Evolutionary conservation across 306 rosid genomes (phyloP), one percentile per base, ranked within the genome.

Genomic region (Begonia loranthoides): DNA sequence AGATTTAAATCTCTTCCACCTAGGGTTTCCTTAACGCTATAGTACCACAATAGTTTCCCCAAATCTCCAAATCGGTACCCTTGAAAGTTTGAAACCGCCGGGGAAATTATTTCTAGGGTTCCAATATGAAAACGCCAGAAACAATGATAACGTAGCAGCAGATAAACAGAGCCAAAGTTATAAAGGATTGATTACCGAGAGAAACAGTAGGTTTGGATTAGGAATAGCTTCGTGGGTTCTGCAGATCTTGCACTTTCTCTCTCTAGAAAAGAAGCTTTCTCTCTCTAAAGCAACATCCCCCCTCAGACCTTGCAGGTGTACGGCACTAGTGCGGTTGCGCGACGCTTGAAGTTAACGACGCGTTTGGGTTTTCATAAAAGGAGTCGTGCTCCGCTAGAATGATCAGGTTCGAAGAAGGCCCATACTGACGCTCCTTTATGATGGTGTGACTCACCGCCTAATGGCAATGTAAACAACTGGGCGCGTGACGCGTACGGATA

Each of bases 221-320:
- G n/a, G 5, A 12, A 43, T 43, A 43, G n/a, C 47, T 51, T 40
- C 21, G 38, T n/a, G 57, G 17, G 63, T 43, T 58, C 80, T 73
- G 70, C 84, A 79, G 87, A 85, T 85, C 92, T 43, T n/a, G 13
- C n/a, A 10, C 67, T 51, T 45, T 41, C 54, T 57, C 70, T 63
- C 75, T 60, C 59, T 58, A 66, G 16, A 48, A 45, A 21, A 7
- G 17, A 51, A 62, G 36, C 36, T 68, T 68, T 79, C 81, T 83
- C 87, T 74, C 88, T 74, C 80, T 74, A 70, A 67, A 75, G 63
- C 47, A 2, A 10, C 3, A 5, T 2, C 47, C n/a, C n/a, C 45
- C 36, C 36, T 28, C 36, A 28, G 15, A n/a, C 4, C n/a, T 43
- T 12, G 3, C n/a, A 43, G n/a, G 47, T 12, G 14, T 10, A 10